Conservation (phyloP, 257 asterid genomes). For the Nicotiana noctiflora region DNA sequence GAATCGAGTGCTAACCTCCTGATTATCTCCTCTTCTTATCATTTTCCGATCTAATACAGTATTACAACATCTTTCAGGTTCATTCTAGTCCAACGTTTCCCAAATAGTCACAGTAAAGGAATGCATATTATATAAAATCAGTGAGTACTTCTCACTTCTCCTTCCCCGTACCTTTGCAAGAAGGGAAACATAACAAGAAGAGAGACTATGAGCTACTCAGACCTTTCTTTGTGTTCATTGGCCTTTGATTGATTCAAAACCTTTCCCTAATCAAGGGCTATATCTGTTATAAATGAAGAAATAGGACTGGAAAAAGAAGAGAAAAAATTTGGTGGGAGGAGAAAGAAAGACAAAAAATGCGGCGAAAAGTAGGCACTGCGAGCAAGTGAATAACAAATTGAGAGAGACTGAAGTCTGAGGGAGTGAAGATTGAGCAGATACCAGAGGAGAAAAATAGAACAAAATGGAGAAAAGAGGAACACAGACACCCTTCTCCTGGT, state of each 20-base stretch:
- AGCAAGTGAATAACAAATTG: neutral
- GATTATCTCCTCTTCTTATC: neutral
- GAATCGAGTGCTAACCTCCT: neutral
- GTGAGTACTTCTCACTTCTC: neutral
- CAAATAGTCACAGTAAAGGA: neutral
- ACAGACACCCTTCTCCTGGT: neutral
- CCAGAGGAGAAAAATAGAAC: neutral
- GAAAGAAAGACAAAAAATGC: neutral
- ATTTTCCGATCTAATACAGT: neutral
- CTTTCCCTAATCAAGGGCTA: too few species aligned
- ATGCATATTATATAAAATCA: neutral
- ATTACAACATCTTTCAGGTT: neutral
- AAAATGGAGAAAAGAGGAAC: neutral
- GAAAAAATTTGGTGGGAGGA: neutral
- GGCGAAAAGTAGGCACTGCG: neutral
- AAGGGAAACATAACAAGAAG: neutral
- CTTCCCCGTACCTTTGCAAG: neutral
- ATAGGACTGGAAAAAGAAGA: neutral
- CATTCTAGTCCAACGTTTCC: neutral
- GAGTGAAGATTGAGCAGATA: neutral
- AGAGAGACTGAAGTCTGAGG: neutral
- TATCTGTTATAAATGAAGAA: neutral
- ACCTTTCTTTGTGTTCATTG: too few species aligned
- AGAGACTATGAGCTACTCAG: neutral
- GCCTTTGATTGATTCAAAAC: too few species aligned